Percentiles rank a stretch among this genome's conserved stretches.
phyloP scores from a whole-genome alignment of 1,284 basidiomycete species.

The Trichosporon sp. region DNA sequence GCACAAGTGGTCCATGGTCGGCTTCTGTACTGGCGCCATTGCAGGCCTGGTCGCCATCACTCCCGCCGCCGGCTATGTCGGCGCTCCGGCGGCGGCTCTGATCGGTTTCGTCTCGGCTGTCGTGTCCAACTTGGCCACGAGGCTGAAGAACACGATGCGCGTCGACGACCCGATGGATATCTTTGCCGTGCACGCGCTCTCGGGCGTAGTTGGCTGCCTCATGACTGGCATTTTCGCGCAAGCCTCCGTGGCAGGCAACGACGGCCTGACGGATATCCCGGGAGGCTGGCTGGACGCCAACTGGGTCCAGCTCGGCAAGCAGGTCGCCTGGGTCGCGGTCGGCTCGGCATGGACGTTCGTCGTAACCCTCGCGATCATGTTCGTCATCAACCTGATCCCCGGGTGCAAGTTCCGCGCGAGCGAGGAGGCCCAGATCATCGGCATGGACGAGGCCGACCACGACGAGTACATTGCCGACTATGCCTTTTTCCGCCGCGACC shows the following conservation, averaged over 20 bases:
- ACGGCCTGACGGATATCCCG: slow-evolving; percentile 52
- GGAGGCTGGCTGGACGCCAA: slow-evolving; percentile 70
- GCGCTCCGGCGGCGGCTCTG: slow-evolving; percentile 55
- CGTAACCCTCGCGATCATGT: slow-evolving; percentile 53
- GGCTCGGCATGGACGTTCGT: slow-evolving; percentile 55
- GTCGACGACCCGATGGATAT: slow-evolving; percentile 57
- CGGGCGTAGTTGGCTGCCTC: slow-evolving; percentile 78
- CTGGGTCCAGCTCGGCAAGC: slow-evolving; percentile 73
- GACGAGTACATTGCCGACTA: slow-evolving; percentile 50
- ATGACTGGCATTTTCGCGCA: slow-evolving; percentile 61
- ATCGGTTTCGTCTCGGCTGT: slow-evolving; percentile 70
- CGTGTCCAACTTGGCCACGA: slow-evolving; percentile 80
- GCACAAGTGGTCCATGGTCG: slow-evolving; percentile 72
- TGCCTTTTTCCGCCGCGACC: slow-evolving; percentile 46
- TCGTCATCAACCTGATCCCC: slow-evolving; percentile 65
- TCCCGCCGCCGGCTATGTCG: slow-evolving; percentile 50
- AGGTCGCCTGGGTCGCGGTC: slow-evolving; percentile 74
- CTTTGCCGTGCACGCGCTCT: slow-evolving; percentile 85
- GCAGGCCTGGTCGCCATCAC: slow-evolving; percentile 78
- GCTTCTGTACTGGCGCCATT: slow-evolving; percentile 69
- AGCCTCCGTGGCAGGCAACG: slow-evolving; percentile 69
- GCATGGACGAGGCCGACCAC: slow-evolving; percentile 62
- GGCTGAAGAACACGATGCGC: slow-evolving; percentile 56
- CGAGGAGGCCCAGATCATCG: slow-evolving; percentile 71
- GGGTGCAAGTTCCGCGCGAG: slow-evolving; percentile 66